Conservation (phyloP, 306 rosid genomes). For the Ochetophila trinervis region DNA sequence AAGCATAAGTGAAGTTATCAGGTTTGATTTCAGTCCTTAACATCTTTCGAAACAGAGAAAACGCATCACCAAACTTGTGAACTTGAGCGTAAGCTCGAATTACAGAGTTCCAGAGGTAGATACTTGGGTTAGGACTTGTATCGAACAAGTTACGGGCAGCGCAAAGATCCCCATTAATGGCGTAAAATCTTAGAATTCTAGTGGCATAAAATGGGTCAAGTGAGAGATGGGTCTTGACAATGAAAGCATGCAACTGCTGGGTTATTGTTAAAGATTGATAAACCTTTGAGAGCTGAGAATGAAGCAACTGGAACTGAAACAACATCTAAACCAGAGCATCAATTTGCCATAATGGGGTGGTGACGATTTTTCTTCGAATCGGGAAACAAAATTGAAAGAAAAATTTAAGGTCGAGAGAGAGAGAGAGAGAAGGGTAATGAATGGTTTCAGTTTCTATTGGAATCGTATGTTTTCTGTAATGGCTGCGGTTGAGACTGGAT, state of each 20-base stretch:
- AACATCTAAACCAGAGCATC: constrained; percentile 23
- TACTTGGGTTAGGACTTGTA: constrained; percentile 47
- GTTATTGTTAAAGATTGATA: constrained; percentile 48
- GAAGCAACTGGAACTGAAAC: constrained; percentile 39
- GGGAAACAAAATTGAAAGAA: too few relatives aligned
- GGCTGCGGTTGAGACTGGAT: too few relatives aligned
- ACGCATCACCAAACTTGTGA: constrained; percentile 42
- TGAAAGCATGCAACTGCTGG: constrained; percentile 62
- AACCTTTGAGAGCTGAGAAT: constrained; percentile 45
- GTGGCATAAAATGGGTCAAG: constrained; percentile 78
- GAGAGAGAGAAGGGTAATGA: too few relatives aligned
- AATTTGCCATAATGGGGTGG: background rate
- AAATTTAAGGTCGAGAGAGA: too few relatives aligned
- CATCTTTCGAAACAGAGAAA: constrained; percentile 57
- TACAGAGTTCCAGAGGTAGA: constrained; percentile 81
- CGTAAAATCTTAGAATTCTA: constrained; percentile 48
- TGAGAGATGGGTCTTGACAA: constrained; percentile 47
- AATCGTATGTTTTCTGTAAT: too few relatives aligned
- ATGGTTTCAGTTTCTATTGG: too few relatives aligned
- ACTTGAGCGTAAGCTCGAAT: constrained; percentile 73
- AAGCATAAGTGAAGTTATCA: constrained; percentile 47
- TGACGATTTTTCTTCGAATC: too few relatives aligned
- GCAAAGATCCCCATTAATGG: constrained; percentile 34
- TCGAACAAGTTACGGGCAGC: constrained; percentile 65
- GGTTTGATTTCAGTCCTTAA: constrained; percentile 43